These are phyloP conservation scores for Blastobotrys ciferrii DNA, from an alignment of 1,139 yeast species.

Conservation along the genomic window DNA sequence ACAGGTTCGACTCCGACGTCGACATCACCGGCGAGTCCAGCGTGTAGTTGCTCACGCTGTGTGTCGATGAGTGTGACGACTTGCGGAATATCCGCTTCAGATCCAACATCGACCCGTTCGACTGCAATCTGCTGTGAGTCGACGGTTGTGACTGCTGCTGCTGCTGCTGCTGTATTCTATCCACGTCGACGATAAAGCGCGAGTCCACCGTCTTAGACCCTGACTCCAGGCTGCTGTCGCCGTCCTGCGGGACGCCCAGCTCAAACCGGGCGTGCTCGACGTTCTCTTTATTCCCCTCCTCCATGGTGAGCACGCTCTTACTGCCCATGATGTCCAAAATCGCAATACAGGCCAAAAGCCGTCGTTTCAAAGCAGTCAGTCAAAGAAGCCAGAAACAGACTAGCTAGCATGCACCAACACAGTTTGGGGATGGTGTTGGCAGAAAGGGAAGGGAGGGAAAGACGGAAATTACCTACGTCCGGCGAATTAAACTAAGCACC, in stretches of 20 bases:
- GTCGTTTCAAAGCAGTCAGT: too few species aligned
- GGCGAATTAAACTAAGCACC: too few species aligned
- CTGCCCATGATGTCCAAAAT: too few species aligned
- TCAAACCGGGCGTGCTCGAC: neutral
- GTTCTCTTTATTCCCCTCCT: neutral
- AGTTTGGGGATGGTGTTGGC: neutral
- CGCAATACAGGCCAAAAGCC: too few species aligned
- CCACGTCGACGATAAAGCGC: neutral
- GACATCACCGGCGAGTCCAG: conserved; percentile 13
- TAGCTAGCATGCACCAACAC: neutral
- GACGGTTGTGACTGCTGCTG: neutral
- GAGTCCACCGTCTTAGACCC: neutral
- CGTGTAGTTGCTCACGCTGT: conserved; percentile 1
- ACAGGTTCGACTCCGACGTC: conserved; percentile 12
- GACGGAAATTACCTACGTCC: neutral
- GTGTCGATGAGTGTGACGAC: conserved; percentile 10
- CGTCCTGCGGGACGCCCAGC: neutral
- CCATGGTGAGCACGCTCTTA: neutral
- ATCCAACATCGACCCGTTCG: conserved; percentile 31
- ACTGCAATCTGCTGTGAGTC: neutral
- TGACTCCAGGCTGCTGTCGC: too few species aligned
- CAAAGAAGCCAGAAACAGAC: neutral
- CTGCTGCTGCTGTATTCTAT: neutral
- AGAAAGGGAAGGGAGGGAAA: neutral
- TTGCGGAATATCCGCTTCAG: conserved; percentile 35